Percentiles rank a stretch among this genome's conserved stretches.
These are phyloP conservation scores for Brettanomyces bruxellensis DNA, from an alignment of 805 yeast species.

Conservation along the genomic window DNA sequence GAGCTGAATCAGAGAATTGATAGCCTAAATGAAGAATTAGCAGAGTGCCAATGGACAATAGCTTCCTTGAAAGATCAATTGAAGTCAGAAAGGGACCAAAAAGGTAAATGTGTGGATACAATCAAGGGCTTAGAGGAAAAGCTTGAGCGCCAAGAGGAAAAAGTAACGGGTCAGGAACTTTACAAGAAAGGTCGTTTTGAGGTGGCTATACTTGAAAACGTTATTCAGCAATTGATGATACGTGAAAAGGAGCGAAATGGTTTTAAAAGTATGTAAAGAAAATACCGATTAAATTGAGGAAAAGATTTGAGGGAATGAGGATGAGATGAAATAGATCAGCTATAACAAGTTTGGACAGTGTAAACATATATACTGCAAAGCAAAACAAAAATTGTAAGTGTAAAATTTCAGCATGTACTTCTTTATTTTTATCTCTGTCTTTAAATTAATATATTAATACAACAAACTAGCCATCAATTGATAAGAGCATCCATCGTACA, in stretches of 20 bases:
- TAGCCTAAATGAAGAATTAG: background rate
- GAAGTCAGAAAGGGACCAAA: too few relatives aligned
- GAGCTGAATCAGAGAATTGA: background rate
- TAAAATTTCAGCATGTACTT: too few relatives aligned
- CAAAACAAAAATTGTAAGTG: too few relatives aligned
- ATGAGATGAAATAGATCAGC: too few relatives aligned
- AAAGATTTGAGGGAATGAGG: background rate
- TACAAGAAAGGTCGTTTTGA: constrained; percentile 2
- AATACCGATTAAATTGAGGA: background rate
- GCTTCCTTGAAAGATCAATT: background rate
- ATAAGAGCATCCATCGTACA: constrained; percentile 42
- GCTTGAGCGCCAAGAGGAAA: background rate
- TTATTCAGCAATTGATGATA: background rate
- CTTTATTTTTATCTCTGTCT: too few relatives aligned
- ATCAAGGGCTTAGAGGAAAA: background rate
- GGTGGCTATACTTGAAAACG: constrained; percentile 1
- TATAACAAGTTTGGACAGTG: too few relatives aligned
- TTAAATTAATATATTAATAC: too few relatives aligned
- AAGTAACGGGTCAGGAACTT: constrained; percentile 2
- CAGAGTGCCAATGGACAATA: background rate
- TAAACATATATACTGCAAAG: too few relatives aligned
- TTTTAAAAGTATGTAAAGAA: background rate
- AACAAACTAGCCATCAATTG: too few relatives aligned
- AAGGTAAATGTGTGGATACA: too few relatives aligned
- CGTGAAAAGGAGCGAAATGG: too few relatives aligned